A percentile compares a stretch with the other conserved stretches of the same genome.
Evolutionary conservation across 495 filamentous ascomycete genomes (phyloP).

Genomic region (Penicillium diatomitis): DNA sequence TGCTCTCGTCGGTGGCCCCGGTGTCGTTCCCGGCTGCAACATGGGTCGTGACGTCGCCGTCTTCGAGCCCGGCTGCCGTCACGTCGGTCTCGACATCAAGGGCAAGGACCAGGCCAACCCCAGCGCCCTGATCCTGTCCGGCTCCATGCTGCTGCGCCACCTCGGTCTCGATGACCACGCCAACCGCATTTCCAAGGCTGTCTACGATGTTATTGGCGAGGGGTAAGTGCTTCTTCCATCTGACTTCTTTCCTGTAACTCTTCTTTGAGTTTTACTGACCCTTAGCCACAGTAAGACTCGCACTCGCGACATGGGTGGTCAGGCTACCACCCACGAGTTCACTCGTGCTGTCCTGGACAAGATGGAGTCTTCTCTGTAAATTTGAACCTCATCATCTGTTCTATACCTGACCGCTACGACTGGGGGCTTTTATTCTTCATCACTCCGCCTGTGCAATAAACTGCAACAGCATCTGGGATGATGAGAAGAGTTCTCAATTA

Average conservation of each 20-base stretch:
- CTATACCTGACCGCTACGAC: conserved; percentile 16
- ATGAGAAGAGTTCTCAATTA: conserved; percentile 14
- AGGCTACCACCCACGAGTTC: conserved; percentile 84
- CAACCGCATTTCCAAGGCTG: conserved; percentile 93
- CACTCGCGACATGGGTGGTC: conserved; percentile 92
- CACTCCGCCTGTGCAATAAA: conserved; percentile 3
- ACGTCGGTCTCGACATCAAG: conserved; percentile 98
- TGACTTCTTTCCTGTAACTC: conserved; percentile 17
- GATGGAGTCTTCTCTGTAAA: conserved; percentile 65
- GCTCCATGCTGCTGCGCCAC: conserved; percentile 93
- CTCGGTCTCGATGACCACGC: conserved; percentile 94
- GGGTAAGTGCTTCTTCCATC: conserved; percentile 50
- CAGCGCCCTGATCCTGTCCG: conserved; percentile 87
- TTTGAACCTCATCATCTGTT: conserved; percentile 8
- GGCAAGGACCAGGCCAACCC: conserved; percentile 99
- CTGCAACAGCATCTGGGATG: conserved; percentile 5
- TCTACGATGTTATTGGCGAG: conserved; percentile 92
- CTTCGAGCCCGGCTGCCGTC: conserved; percentile 96
- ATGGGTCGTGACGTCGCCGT: conserved; percentile 98
- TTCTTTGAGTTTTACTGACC: conserved; percentile 10
- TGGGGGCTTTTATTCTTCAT: conserved; percentile 5
- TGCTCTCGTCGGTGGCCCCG: conserved; percentile 94
- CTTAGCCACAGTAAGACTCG: conserved; percentile 54
- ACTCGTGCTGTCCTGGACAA: conserved; percentile 84
- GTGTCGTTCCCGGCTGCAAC: conserved; percentile 96